Evolutionary conservation across 352 stramenopile species (phyloP).

Genomic region (Pythium phragmitis): DNA sequence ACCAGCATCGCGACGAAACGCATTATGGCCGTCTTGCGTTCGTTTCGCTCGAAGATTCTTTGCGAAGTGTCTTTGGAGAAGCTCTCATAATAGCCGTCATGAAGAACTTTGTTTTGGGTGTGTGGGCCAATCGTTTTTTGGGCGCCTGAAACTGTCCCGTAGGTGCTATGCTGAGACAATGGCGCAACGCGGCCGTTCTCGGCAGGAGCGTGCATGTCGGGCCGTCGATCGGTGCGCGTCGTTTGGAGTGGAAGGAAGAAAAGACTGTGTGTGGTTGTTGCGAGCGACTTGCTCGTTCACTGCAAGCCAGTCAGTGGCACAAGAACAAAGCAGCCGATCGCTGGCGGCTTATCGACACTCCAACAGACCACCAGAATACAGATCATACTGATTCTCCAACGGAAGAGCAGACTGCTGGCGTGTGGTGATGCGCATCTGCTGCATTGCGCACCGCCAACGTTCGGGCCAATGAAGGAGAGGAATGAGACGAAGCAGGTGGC

Average conservation of each 20-base stretch:
- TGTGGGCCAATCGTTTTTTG: conserved; percentile 6
- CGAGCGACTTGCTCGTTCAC: background rate
- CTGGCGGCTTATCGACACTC: background rate
- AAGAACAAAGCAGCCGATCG: background rate
- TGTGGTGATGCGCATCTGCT: conserved; percentile 4
- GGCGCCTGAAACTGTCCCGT: conserved; percentile 11
- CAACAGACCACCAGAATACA: conserved; percentile 10
- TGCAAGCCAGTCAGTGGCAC: background rate
- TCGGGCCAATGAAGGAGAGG: conserved; percentile 9
- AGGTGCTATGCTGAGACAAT: background rate
- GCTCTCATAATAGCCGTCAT: background rate
- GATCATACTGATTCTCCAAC: background rate
- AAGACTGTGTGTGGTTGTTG: background rate
- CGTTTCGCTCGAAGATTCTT: conserved; percentile 16
- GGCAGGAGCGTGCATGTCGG: background rate
- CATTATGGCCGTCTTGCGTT: conserved; percentile 7
- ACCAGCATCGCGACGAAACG: conserved; percentile 12
- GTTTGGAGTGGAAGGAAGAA: background rate
- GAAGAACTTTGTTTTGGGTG: conserved; percentile 27
- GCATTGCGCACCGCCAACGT: background rate
- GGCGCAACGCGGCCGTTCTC: background rate
- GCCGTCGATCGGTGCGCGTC: background rate
- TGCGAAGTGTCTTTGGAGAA: conserved; percentile 7
- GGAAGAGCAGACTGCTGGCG: background rate
- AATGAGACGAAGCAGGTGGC: conserved; percentile 24